Base-by-base conservation (phyloP, 305 asterid species). In the Fraxinus latifolia region DNA sequence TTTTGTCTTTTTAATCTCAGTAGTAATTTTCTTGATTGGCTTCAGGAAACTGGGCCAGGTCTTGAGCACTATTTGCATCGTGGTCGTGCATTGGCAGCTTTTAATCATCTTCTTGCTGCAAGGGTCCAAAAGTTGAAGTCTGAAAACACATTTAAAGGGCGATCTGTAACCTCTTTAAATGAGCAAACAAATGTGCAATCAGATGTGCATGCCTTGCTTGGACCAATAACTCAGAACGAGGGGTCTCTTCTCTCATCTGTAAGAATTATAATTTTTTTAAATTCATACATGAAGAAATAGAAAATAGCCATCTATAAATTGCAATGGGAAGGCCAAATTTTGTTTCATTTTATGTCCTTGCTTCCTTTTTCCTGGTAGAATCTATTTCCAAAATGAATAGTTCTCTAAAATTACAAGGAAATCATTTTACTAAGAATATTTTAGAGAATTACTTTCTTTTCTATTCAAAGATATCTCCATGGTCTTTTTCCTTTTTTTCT, bases 1-100 rank as follows among this genome's bases (percentile, higher is more conserved):
- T 78, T 62, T 33, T 31, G 11, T 84, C 77, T 71, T 23, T 71
- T 84, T 74, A 55, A 29, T 77, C 78, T 73, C 77, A 53, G 79
- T 68, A 67, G 77, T 78, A 74, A 74, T 82, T 84, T 71, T 44
- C 85, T 86, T 74, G 62, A 23, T 76, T 86, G 86, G 78, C 82
- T 85, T 80, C 91, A 95, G 99, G 98, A 90, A 90, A 86, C 95
- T 88, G 93, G 91, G 80, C 91, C 86, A 32, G 99, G 98, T 76
- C 89, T 96, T 83, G 98, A 96, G 87, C 98, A 94, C 88, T 93
- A 96, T 88, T 87, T 96, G 89, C 98, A 94, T 88, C 98, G 99
- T 85, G 99, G 99, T 36, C 98, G 97, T 87, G 97, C 99, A 78
- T 85, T 96, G 84, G 97, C 97, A 55, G 97, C 98, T 86, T 89